A percentile compares a stretch with the other conserved stretches of the same genome.
Evolutionary conservation across 345 rosid species (phyloP).

Genomic region (Arabis alpina): DNA sequence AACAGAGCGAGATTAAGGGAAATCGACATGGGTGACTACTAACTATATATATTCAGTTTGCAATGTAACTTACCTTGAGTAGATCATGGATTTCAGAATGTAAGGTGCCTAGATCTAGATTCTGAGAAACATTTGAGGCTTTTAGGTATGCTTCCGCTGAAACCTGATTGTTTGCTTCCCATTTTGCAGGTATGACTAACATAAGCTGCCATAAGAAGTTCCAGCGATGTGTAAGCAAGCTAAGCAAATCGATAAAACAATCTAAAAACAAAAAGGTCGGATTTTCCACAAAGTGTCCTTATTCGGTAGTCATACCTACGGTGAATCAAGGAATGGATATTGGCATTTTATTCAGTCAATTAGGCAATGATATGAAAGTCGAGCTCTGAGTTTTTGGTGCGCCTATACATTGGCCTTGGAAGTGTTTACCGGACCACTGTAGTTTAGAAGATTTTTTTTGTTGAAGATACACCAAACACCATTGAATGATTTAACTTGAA

Average conservation of each 20-base stretch:
- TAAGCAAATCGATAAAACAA: slow-evolving; percentile 62
- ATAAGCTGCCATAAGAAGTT: slow-evolving; percentile 88
- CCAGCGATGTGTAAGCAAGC: slow-evolving; percentile 71
- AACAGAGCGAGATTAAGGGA: no score
- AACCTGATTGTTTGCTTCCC: neutral
- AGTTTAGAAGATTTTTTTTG: slow-evolving; percentile 7
- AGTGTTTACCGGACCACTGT: neutral
- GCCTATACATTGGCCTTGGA: neutral
- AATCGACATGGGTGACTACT: no score
- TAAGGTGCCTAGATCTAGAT: no score
- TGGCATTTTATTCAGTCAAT: slow-evolving; percentile 74
- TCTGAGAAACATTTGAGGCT: no score
- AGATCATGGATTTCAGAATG: no score
- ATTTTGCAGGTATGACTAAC: slow-evolving; percentile 59
- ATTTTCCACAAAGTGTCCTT: slow-evolving; percentile 71
- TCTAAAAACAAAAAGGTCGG: slow-evolving; percentile 50
- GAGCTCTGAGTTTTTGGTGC: slow-evolving; percentile 53
- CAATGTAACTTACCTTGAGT: no score
- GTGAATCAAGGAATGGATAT: slow-evolving; percentile 93
- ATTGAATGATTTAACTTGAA: slow-evolving; percentile 10
- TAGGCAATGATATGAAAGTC: slow-evolving; percentile 56
- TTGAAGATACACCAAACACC: neutral
- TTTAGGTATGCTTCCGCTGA: neutral
- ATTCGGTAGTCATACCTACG: slow-evolving; percentile 75
- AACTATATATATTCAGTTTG: no score